These are phyloP conservation scores for Beauveria australis DNA, from an alignment of 2,329 filamentous ascomycete genomes.

Conservation along the genomic window DNA sequence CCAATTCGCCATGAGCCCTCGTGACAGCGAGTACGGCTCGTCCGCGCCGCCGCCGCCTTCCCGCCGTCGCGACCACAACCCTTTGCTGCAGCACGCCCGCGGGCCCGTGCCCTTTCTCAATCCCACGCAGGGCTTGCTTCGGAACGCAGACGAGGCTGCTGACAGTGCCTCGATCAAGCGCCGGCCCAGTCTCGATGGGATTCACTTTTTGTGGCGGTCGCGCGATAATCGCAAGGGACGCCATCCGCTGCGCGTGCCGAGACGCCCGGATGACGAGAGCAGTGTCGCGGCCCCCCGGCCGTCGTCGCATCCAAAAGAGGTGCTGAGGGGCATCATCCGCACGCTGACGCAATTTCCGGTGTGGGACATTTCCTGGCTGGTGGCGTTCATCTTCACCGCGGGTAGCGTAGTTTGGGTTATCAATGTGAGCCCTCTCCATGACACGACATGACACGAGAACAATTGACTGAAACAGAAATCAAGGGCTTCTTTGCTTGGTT, in stretches of 20 bases:
- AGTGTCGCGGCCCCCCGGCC: not conserved
- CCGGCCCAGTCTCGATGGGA: not conserved
- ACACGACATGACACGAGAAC: not conserved
- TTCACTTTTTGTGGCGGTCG: constrained; percentile 4
- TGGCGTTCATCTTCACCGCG: constrained; percentile 2
- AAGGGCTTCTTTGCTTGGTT: constrained; percentile 3
- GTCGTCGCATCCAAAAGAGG: not conserved
- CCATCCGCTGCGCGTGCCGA: not conserved
- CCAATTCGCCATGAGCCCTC: not conserved
- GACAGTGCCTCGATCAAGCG: not conserved
- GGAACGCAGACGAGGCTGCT: not conserved
- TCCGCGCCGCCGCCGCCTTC: not conserved
- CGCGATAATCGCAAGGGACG: constrained; percentile 11
- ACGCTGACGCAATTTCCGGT: constrained; percentile 1
- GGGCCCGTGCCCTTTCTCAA: not conserved
- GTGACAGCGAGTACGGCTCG: not conserved
- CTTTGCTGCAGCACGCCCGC: not conserved
- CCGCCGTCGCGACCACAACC: not conserved
- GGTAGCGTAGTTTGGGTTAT: constrained; percentile 3
- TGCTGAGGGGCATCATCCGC: not conserved
- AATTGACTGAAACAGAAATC: not conserved
- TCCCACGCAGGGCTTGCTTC: not conserved
- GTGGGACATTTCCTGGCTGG: constrained; percentile 9
- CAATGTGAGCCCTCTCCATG: not conserved
- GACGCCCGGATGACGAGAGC: not conserved